Conservation (phyloP, 1,139 yeast genomes). For the Hemisphaericaspora xylanilytica region DNA sequence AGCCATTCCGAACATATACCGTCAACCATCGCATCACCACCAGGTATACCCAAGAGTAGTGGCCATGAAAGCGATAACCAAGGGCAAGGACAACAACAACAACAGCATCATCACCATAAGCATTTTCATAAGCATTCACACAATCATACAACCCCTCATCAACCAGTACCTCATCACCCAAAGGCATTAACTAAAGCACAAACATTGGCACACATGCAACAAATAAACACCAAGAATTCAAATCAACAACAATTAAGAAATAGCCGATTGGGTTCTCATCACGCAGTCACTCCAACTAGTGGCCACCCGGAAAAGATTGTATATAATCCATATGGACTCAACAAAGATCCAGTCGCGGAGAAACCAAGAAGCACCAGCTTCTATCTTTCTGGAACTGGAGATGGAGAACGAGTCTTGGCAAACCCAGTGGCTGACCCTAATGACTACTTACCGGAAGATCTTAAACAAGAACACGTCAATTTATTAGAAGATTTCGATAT, state of each 20-base stretch:
- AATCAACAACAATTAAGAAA: slow-evolving; percentile 17
- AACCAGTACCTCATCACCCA: slow-evolving; percentile 14
- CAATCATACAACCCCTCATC: slow-evolving; percentile 6
- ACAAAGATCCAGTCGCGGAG: slow-evolving; percentile 35
- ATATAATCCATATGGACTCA: slow-evolving; percentile 47
- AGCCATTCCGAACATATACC: slow-evolving; percentile 7
- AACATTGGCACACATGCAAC: slow-evolving; percentile 39
- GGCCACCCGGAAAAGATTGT: slow-evolving; percentile 32
- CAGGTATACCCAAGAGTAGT: not conserved
- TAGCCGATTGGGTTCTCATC: slow-evolving; percentile 12
- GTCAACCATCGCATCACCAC: not conserved
- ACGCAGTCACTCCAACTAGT: slow-evolving; percentile 6
- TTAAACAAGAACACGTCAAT: slow-evolving; percentile 49
- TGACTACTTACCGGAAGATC: slow-evolving; percentile 54
- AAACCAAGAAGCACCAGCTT: slow-evolving; percentile 40
- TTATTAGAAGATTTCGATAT: slow-evolving; percentile 60
- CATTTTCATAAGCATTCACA: slow-evolving; percentile 5
- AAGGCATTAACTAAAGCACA: slow-evolving; percentile 37
- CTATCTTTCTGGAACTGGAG: slow-evolving; percentile 37
- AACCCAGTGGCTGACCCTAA: slow-evolving; percentile 72
- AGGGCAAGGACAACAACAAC: slow-evolving; percentile 1
- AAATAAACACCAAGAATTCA: slow-evolving; percentile 32
- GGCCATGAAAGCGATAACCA: not conserved
- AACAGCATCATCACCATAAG: not conserved
- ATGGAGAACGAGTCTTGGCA: slow-evolving; percentile 47